These are phyloP conservation scores for Hexamita inflata DNA, from an alignment of 208 protist species.

Conservation along the genomic window DNA sequence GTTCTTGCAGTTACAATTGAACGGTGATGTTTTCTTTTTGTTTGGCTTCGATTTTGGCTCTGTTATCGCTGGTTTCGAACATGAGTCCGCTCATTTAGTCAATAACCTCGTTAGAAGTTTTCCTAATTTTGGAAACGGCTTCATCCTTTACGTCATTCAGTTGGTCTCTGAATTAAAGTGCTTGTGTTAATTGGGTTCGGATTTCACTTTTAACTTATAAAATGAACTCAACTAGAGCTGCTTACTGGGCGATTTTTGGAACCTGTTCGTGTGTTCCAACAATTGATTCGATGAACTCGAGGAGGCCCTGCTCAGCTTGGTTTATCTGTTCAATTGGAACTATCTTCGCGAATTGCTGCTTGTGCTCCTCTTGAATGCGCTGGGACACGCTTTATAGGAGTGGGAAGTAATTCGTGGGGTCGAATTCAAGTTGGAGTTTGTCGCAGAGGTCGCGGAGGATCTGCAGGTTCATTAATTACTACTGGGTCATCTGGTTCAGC, in stretches of 20 bases:
- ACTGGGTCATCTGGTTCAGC: constrained; percentile 48
- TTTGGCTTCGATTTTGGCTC: not conserved
- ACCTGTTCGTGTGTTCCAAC: constrained; percentile 79
- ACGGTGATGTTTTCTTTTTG: not conserved
- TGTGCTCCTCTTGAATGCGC: not conserved
- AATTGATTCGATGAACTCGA: constrained; percentile 99
- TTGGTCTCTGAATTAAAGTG: not conserved
- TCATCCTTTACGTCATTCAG: not conserved
- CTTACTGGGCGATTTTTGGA: constrained; percentile 60
- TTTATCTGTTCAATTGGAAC: not conserved
- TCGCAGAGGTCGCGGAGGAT: too few species aligned
- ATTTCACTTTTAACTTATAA: not conserved
- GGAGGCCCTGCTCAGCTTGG: constrained; percentile 67
- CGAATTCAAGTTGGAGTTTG: too few species aligned
- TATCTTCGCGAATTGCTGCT: not conserved
- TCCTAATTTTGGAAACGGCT: not conserved
- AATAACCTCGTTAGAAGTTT: too few species aligned
- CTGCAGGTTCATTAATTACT: too few species aligned
- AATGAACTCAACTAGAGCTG: not conserved
- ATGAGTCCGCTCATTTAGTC: not conserved
- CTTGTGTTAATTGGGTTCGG: not conserved
- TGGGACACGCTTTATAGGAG: constrained; percentile 5
- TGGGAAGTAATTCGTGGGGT: not conserved
- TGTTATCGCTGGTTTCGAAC: not conserved
- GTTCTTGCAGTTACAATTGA: not conserved